Conservation (phyloP, 495 filamentous ascomycete genomes). For the Neurospora sp. region DNA sequence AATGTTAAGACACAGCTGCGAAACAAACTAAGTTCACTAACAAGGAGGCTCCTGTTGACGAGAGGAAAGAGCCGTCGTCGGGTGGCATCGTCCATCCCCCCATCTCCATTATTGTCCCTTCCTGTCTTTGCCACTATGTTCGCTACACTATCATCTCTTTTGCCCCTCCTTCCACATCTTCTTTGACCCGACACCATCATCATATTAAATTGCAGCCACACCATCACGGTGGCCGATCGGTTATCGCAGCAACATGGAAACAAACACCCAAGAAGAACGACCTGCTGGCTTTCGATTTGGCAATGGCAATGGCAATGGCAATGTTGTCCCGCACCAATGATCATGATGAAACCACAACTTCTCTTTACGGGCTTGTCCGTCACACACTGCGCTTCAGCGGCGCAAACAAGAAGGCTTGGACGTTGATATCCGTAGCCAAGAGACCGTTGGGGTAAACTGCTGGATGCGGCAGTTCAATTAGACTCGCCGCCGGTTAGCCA, state of each 20-base stretch:
- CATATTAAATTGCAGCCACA: too few species aligned
- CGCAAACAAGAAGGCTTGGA: too few species aligned
- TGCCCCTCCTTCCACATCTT: not conserved
- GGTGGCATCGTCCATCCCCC: not conserved
- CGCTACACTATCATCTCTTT: not conserved
- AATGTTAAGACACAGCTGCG: not conserved
- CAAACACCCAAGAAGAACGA: not conserved
- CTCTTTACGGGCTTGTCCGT: not conserved
- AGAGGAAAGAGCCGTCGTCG: not conserved
- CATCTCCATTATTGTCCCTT: not conserved
- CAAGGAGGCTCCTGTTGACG: not conserved
- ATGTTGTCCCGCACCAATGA: not conserved
- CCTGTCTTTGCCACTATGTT: not conserved
- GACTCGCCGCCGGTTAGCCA: not conserved
- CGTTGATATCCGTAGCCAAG: too few species aligned
- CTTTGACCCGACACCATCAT: too few species aligned
- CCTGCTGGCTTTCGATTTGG: not conserved
- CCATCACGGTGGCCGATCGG: not conserved
- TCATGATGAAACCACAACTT: not conserved
- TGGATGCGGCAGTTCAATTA: not conserved
- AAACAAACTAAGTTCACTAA: not conserved
- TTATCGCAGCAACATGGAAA: not conserved
- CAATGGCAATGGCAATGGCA: too few species aligned
- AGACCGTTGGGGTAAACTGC: not conserved
- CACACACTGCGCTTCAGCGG: too few species aligned